Percentiles rank a stretch among this genome's conserved stretches.
Evolutionary conservation across 2,329 filamentous ascomycete species (phyloP).

Genomic region (Teratosphaeriaceae sp.): DNA sequence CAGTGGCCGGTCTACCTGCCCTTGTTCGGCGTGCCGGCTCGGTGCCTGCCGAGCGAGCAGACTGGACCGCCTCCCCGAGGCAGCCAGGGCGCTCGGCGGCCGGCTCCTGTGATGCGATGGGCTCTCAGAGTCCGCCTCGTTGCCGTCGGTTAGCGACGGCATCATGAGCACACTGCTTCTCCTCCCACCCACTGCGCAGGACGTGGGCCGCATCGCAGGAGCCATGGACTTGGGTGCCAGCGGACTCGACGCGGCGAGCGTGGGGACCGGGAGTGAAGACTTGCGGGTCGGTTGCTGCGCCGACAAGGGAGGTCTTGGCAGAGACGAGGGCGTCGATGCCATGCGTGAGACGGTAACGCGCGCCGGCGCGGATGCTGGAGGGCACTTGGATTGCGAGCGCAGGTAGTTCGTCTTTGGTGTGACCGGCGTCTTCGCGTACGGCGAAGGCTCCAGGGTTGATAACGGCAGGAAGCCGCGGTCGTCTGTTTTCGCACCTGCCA

Average conservation of each 20-base stretch:
- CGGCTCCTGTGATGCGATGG: slow-evolving; percentile 15
- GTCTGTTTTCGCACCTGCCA: slow-evolving; percentile 13
- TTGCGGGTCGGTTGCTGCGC: slow-evolving; percentile 2
- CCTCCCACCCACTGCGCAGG: slow-evolving; percentile 12
- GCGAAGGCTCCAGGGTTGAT: slow-evolving; percentile 27
- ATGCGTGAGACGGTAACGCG: background rate
- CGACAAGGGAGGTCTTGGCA: background rate
- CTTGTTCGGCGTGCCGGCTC: too few species aligned
- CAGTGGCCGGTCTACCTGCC: too few species aligned
- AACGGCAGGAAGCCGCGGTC: slow-evolving; percentile 26
- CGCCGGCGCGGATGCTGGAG: slow-evolving; percentile 2
- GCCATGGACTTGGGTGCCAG: slow-evolving; percentile 14
- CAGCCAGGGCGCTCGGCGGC: slow-evolving; percentile 13
- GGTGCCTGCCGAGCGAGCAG: slow-evolving; percentile 11
- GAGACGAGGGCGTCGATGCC: slow-evolving; percentile 4
- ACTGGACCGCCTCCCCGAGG: slow-evolving; percentile 14
- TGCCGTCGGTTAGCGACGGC: slow-evolving; percentile 12
- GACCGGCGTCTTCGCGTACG: slow-evolving; percentile 27
- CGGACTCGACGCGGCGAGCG: slow-evolving; percentile 9
- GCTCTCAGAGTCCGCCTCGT: slow-evolving; percentile 25
- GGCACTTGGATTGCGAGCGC: slow-evolving; percentile 12
- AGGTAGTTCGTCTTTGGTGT: slow-evolving; percentile 24
- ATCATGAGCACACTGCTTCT: slow-evolving; percentile 18
- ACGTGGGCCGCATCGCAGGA: slow-evolving; percentile 13
- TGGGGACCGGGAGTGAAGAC: slow-evolving; percentile 17